phyloP scores from a whole-genome alignment of 257 asterid genomes.

The Jacaranda copaia region DNA sequence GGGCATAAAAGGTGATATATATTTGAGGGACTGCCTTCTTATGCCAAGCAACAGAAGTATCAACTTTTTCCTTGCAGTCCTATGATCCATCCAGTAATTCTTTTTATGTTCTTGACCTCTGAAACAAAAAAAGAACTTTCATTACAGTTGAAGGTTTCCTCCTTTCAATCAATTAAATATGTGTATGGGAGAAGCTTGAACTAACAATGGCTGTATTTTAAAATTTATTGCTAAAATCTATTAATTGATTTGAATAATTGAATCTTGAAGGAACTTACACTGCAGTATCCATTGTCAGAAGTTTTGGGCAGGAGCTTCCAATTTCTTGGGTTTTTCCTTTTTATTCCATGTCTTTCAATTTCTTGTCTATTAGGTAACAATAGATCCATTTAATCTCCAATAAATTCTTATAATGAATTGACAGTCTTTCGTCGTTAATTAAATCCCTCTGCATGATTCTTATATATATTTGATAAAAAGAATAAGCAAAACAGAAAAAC shows the following conservation, averaged over 20 bases:
- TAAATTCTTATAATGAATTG: not conserved
- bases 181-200: not conserved
- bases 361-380: not conserved
- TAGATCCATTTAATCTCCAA: not conserved
- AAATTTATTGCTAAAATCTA: slow-evolving; percentile 1
- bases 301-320: not conserved
- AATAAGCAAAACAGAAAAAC: too few species aligned
- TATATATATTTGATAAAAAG: too few species aligned
- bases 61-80: not conserved
- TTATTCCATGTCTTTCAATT: not conserved
- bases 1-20: not conserved
- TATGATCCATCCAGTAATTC: too few species aligned
- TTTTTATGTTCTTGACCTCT: not conserved
- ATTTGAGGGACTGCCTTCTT: not conserved
- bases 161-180: not conserved
- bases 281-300: not conserved
- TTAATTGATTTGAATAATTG: not conserved
- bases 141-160: too few species aligned
- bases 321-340: not conserved
- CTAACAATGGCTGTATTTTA: not conserved
- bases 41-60: not conserved
- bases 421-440: not conserved
- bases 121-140: not conserved
- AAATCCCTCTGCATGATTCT: not conserved
- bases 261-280: not conserved